Evolutionary conservation across 768 basidiomycete genomes (phyloP), one percentile per base, ranked within the genome.

Genomic region (Collybia sordida): DNA sequence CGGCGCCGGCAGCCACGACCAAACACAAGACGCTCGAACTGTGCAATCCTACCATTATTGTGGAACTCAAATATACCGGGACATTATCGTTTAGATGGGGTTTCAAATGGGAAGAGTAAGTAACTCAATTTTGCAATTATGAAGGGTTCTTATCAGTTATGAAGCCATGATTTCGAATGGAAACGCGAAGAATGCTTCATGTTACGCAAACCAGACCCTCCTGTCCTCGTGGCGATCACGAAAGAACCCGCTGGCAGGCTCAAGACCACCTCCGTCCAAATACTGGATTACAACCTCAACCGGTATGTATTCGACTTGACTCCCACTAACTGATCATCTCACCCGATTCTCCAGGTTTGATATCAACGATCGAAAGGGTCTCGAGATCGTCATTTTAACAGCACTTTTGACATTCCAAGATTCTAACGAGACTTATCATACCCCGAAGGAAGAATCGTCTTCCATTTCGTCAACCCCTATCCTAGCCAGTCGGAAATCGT

Each of bases 101-200:
- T 0, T 93, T 93, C 66, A 78, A 78, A 59, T 93, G 88, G 88
- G 90, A 92, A 71, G 79, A 84, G 88, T 92, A 54, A 66, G 87
- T 78, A 11, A 23, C 19, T 9, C 34, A 11, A 38, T n/a, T 3
- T 34, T n/a, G 18, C 1, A 24, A 42, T 27, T n/a, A 45, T 24
- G 24, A 8, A 19, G 27, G 25, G 15, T 8, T 17, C 47, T 36
- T 17, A 49, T 54, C 25, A n/a, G 9, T 48, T 49, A 15, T 31
- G 22, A 59, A 93, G 90, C 31, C 86, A 93, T 53, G 82, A 86
- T 37, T 91, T 90, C 54, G 90, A 92, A 60, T 93, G 91, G 90
- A 88, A 82, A 60, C 78, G 86, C 38, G 89, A 91, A 61, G 86
- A 87, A 56, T 92, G 90, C 66, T 92, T 77, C 65, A 81, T 93